These are phyloP conservation scores for Venturia effusa DNA, from an alignment of 2,329 filamentous ascomycete species.

Conservation along the genomic window DNA sequence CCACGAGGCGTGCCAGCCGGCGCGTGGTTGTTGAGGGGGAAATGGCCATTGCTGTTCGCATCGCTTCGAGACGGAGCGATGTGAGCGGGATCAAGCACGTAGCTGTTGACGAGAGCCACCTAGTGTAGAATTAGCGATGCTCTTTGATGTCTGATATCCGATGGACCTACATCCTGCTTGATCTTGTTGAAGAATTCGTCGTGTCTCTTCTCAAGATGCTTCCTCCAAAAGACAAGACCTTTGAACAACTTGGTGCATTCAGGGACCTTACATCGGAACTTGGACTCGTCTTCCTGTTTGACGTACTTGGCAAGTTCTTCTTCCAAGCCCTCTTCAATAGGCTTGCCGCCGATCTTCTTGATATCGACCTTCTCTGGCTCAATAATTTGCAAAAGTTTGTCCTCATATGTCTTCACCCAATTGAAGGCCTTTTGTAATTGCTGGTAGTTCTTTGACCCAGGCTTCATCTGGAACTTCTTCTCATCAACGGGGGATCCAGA, in stretches of 20 bases:
- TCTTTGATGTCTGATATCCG: neutral
- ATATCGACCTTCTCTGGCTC: constrained; percentile 83
- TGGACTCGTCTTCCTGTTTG: constrained; percentile 95
- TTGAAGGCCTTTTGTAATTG: constrained; percentile 93
- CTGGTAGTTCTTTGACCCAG: constrained; percentile 69
- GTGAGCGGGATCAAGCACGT: constrained; percentile 87
- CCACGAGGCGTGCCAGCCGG: constrained; percentile 79
- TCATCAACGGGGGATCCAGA: constrained; percentile 57
- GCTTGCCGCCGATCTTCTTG: constrained; percentile 81
- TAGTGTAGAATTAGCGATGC: constrained; percentile 33
- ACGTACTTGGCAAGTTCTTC: constrained; percentile 81
- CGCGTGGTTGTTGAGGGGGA: constrained; percentile 69
- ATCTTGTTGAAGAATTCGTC: constrained; percentile 73
- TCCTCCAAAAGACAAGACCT: constrained; percentile 92
- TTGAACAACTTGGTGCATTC: constrained; percentile 97
- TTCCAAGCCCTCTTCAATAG: constrained; percentile 72
- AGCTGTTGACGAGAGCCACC: constrained; percentile 85
- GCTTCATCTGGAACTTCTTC: constrained; percentile 56
- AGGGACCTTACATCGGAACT: constrained; percentile 92
- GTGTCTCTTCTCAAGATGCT: constrained; percentile 95
- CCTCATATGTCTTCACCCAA: constrained; percentile 98
- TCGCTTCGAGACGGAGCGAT: constrained; percentile 90
- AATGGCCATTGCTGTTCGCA: constrained; percentile 91
- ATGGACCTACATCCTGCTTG: constrained; percentile 63
- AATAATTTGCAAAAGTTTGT: constrained; percentile 86